A percentile compares a stretch with the other conserved stretches of the same genome.
These are phyloP conservation scores for Biscogniauxia mediterranea DNA, from an alignment of 2,329 filamentous ascomycete species.

Conservation along the genomic window DNA sequence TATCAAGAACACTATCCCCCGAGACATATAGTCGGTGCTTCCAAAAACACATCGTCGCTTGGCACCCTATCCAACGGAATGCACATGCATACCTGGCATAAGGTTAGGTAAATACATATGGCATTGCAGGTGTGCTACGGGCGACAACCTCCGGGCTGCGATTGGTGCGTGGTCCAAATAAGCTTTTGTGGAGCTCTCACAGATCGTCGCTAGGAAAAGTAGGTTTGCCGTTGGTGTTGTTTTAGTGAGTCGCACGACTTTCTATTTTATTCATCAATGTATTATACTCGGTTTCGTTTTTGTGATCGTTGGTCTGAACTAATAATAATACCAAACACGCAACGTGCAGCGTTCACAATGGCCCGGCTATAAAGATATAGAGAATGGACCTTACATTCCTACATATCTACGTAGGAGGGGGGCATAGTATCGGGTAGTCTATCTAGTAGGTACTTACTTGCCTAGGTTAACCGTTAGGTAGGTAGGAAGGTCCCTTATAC, in stretches of 20 bases:
- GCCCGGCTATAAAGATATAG: too few species aligned
- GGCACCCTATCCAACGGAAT: background rate
- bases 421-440: too few species aligned
- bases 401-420: too few species aligned
- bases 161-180: slow-evolving; percentile 29
- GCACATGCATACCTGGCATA: background rate
- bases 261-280: background rate
- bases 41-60: background rate
- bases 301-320: background rate
- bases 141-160: slow-evolving; percentile 1
- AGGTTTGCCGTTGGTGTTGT: slow-evolving; percentile 3
- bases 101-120: background rate
- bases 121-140: background rate
- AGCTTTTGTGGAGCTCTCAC: slow-evolving; percentile 31
- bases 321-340: background rate
- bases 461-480: too few species aligned
- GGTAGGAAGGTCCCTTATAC: too few species aligned
- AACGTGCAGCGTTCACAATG: background rate
- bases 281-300: background rate
- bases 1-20: background rate
- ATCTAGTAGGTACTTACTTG: too few species aligned
- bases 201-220: slow-evolving; percentile 18
- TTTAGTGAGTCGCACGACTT: slow-evolving; percentile 1
- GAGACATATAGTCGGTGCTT: background rate
- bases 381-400: too few species aligned